Evolutionary conservation across 352 stramenopile species (phyloP).

Genomic region (Phytopythium boreale): DNA sequence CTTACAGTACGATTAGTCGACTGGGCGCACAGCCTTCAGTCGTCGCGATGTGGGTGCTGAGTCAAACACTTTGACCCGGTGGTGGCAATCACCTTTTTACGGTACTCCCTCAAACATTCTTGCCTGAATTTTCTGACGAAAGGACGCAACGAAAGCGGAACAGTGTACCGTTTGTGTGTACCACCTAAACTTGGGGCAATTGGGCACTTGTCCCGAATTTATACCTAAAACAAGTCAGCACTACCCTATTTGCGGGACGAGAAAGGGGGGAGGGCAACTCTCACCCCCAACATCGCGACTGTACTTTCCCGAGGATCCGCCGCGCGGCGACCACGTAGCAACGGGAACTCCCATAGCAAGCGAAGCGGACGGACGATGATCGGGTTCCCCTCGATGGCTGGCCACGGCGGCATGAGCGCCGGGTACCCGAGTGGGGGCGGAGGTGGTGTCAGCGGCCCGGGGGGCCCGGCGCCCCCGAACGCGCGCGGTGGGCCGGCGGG

Average conservation of each 20-base stretch:
- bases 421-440: slow-evolving; percentile 13
- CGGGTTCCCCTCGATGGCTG: slow-evolving; percentile 28
- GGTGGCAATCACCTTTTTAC: not conserved
- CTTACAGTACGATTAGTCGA: no score
- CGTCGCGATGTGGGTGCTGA: not conserved
- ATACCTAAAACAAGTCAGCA: not conserved
- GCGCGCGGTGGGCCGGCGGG: slow-evolving; percentile 19
- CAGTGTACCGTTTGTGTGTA: not conserved
- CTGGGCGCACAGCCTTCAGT: no score
- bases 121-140: not conserved
- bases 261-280: not conserved
- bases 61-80: not conserved
- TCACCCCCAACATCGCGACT: no score
- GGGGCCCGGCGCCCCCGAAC: slow-evolving; percentile 9
- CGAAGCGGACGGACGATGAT: not conserved
- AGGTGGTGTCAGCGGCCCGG: not conserved
- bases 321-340: slow-evolving; percentile 6
- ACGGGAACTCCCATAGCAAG: not conserved
- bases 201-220: not conserved
- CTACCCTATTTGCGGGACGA: not conserved
- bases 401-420: slow-evolving; percentile 10
- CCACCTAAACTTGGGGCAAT: not conserved
- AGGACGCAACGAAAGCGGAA: no score
- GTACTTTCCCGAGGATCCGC: not conserved
- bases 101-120: no score